Evolutionary conservation across 768 basidiomycete species (phyloP), one percentile per base, ranked within the genome.

Genomic region (Naganishia friedmannii): DNA sequence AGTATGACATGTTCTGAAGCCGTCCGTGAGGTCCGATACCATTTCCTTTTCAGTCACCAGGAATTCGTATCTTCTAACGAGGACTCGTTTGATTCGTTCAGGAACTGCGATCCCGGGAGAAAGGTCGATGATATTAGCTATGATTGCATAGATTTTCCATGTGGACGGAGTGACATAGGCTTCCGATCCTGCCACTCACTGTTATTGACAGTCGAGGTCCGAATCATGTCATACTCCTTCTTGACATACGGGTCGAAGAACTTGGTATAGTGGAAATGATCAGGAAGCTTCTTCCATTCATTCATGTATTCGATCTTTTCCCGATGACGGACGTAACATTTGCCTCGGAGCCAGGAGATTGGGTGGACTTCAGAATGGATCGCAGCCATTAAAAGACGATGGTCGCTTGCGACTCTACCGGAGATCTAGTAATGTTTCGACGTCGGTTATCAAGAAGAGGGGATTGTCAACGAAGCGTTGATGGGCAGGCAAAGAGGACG

Each of bases 241-340:
- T 95, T 93, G 83, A 97, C 92, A 82, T 95, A 97, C 65, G 93
- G 93, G 83, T 98, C 95, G 79, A 95, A 99, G 32, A 97, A 85
- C 76, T 90, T 88, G 76, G 88, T 88, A 85, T 93, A 99, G 84
- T 94, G 96, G 85, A 99, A 99, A 73, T 91, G 87, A 82, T 99
- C 95, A 1, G 91, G 89, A 53, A 88, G 86, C 81, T 91, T 91
- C 84, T 93, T 97, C 92, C 92, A 97, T 7, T 88, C 89, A 77
- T 90, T 87, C 45, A 96, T 84, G 83, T 97, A 91, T 58, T 91
- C 88, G 76, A 95, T 93, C 84, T 93, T 92, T 85, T 97, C 93
- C 80, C 92, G 86, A 82, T 98, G 94, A 70, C 89, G 87, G 77
- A 99, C 96, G 82, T 89, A 88, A 85, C 96, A 98, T 83, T 88